phyloP scores from a whole-genome alignment of 2,329 filamentous ascomycete genomes.

The Paecilomyces sp. region DNA sequence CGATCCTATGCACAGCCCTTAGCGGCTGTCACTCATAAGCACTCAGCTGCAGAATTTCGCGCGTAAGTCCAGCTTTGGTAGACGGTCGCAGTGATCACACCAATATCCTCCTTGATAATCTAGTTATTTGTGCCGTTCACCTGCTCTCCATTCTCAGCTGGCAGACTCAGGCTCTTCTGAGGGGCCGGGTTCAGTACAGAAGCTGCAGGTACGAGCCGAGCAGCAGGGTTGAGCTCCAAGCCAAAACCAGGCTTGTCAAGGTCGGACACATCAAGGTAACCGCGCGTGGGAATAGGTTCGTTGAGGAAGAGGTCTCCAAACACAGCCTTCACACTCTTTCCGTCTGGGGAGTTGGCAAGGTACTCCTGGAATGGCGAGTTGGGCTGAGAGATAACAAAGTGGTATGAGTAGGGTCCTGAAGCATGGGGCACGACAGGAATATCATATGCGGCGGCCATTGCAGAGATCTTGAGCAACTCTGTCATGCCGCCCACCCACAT shows the following conservation, averaged over 20 bases:
- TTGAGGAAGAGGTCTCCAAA: conserved; percentile 88
- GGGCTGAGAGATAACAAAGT: conserved; percentile 88
- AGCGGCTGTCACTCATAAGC: too few relatives aligned
- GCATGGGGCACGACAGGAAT: conserved; percentile 94
- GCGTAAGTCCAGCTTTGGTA: too few relatives aligned
- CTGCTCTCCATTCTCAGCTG: conserved; percentile 16
- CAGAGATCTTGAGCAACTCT: conserved; percentile 80
- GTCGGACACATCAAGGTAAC: conserved; percentile 69
- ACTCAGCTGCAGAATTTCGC: too few relatives aligned
- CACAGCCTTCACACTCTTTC: conserved; percentile 80
- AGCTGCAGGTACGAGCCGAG: conserved; percentile 69
- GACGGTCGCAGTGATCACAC: too few relatives aligned
- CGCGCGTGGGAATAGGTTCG: conserved; percentile 79
- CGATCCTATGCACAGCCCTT: too few relatives aligned
- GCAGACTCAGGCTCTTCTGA: conserved; percentile 36
- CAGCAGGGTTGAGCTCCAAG: conserved; percentile 74
- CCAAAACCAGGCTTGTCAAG: conserved; percentile 89
- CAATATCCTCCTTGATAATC: too few relatives aligned
- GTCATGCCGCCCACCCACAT: conserved; percentile 97
- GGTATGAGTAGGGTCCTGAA: conserved; percentile 89
- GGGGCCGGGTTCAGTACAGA: conserved; percentile 64
- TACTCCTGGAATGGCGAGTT: conserved; percentile 97
- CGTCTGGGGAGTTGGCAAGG: conserved; percentile 85
- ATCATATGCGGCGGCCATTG: conserved; percentile 87
- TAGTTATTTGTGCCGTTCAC: conserved; percentile 12